phyloP scores from a whole-genome alignment of 2,329 filamentous ascomycete genomes.

The Daldinia sp. region DNA sequence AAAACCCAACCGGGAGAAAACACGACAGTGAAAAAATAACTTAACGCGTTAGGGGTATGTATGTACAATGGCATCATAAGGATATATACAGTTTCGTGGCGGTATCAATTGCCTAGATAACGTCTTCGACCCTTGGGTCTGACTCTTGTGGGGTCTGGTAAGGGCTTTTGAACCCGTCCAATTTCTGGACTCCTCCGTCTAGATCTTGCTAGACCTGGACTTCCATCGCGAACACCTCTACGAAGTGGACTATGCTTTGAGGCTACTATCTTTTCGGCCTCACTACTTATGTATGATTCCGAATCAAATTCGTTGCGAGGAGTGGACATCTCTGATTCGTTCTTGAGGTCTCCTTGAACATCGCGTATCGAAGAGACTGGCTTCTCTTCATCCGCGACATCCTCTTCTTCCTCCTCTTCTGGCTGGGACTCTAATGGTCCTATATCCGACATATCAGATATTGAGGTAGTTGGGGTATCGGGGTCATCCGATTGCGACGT shows the following conservation, averaged over 20 bases:
- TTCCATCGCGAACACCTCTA: conserved; percentile 50
- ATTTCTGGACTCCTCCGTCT: conserved; percentile 61
- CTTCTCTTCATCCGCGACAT: conserved; percentile 47
- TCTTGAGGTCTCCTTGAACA: conserved; percentile 52
- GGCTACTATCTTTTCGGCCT: conserved; percentile 42
- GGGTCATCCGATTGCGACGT: conserved; percentile 60
- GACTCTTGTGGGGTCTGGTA: conserved; percentile 56
- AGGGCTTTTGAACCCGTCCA: conserved; percentile 63
- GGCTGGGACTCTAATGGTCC: conserved; percentile 52
- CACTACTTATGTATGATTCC: conserved; percentile 51
- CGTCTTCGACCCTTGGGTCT: conserved; percentile 58
- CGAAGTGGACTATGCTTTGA: conserved; percentile 42
- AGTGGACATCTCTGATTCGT: conserved; percentile 60
- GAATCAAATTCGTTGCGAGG: conserved; percentile 55
- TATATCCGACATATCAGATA: conserved; percentile 61
- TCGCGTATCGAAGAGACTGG: conserved; percentile 43
- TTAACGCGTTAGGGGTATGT: conserved; percentile 37
- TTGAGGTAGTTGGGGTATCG: conserved; percentile 59
- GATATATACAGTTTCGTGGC: conserved; percentile 53
- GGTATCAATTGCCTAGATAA: conserved; percentile 52
- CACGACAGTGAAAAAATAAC: conserved; percentile 20
- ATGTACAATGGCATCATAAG: conserved; percentile 49
- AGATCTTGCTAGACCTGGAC: conserved; percentile 52
- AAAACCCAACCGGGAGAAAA: conserved; percentile 21
- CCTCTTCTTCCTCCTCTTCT: conserved; percentile 47